Percentiles rank a stretch among this genome's conserved stretches.
phyloP scores from a whole-genome alignment of 495 filamentous ascomycete species.

The Daldinia vernicosa region DNA sequence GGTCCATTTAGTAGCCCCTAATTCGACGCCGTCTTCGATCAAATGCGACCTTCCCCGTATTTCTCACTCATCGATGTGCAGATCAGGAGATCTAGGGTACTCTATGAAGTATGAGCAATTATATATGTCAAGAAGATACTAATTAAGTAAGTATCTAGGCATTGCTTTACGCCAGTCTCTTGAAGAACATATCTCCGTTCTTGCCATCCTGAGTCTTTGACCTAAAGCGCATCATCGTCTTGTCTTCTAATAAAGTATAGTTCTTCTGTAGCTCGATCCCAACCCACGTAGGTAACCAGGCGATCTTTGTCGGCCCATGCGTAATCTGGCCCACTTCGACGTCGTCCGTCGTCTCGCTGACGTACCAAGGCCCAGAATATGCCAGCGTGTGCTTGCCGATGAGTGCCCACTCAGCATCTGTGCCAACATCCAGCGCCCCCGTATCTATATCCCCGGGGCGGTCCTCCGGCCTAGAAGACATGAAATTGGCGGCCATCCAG shows the following conservation, averaged over 20 bases:
- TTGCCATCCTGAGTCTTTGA: constrained; percentile 13
- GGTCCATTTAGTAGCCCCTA: constrained; percentile 14
- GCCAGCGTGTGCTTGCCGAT: constrained; percentile 35
- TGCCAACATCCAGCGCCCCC: background rate
- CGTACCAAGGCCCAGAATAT: constrained; percentile 32
- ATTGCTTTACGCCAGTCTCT: background rate
- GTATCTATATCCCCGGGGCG: constrained; percentile 21
- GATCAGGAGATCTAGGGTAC: constrained; percentile 20
- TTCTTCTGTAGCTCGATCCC: constrained; percentile 31
- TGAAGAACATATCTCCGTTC: constrained; percentile 26
- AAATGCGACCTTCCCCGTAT: constrained; percentile 20
- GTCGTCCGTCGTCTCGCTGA: constrained; percentile 28
- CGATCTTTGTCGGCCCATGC: constrained; percentile 26
- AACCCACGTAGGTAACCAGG: constrained; percentile 37
- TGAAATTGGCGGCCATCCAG: constrained; percentile 37
- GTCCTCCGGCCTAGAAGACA: constrained; percentile 31
- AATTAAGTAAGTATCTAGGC: background rate
- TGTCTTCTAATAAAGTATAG: constrained; percentile 26
- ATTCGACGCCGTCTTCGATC: constrained; percentile 10
- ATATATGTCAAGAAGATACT: background rate
- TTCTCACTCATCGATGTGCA: constrained; percentile 9
- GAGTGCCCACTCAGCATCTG: constrained; percentile 34
- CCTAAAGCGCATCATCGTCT: constrained; percentile 17
- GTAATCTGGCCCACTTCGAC: constrained; percentile 34
- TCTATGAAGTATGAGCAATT: background rate